Conservation (phyloP, 2,329 filamentous ascomycete species). For the Fusarium avenaceum region DNA sequence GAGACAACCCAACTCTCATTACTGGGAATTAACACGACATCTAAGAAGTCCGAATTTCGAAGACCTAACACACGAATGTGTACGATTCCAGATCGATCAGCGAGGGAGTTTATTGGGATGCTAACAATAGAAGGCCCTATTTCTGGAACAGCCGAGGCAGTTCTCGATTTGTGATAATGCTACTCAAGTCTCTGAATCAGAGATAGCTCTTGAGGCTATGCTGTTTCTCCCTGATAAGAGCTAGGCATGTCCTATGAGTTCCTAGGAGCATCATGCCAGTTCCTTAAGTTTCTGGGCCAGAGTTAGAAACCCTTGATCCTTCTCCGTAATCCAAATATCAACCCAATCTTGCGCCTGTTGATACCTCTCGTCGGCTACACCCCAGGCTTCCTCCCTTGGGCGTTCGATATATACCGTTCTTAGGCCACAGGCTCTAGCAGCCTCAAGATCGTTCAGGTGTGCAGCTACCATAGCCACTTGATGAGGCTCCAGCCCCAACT, state of each 20-base stretch:
- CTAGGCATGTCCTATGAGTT: background rate
- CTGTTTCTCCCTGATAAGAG: background rate
- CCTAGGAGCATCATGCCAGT: slow-evolving; percentile 10
- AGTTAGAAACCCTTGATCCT: slow-evolving; percentile 51
- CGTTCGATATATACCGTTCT: slow-evolving; percentile 82
- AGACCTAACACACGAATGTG: background rate
- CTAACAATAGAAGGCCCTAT: slow-evolving; percentile 1
- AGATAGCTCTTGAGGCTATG: background rate
- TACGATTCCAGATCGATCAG: background rate
- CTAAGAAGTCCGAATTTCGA: background rate
- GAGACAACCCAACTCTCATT: background rate
- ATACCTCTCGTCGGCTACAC: slow-evolving; percentile 62
- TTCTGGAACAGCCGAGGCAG: background rate
- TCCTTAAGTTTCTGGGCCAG: slow-evolving; percentile 50
- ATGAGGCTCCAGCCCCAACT: slow-evolving; percentile 67
- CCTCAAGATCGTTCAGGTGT: slow-evolving; percentile 77
- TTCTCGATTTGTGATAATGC: background rate
- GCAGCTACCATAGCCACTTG: slow-evolving; percentile 84
- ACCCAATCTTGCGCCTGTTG: slow-evolving; percentile 63
- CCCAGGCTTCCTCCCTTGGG: slow-evolving; percentile 73
- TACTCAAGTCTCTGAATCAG: background rate
- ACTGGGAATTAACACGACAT: background rate
- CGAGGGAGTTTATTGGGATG: background rate
- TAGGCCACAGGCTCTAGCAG: slow-evolving; percentile 74
- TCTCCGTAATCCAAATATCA: slow-evolving; percentile 56